Percentiles rank a stretch among this genome's conserved stretches.
Evolutionary conservation across 2,329 filamentous ascomycete species (phyloP).

Genomic region (Cadophora luteo-olivacea): DNA sequence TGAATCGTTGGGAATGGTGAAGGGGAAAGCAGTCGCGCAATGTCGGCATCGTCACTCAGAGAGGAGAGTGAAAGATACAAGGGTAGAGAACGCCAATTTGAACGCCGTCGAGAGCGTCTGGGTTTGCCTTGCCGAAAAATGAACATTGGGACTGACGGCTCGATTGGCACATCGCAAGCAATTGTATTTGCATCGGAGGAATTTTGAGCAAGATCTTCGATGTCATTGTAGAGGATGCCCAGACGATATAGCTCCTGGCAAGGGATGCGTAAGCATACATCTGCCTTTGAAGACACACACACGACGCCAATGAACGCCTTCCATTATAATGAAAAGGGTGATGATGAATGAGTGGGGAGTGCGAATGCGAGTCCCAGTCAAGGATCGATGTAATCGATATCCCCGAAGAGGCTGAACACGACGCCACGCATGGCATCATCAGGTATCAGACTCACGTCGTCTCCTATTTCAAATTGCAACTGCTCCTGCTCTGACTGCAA

Average conservation of each 20-base stretch:
- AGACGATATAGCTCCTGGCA: slow-evolving; percentile 37
- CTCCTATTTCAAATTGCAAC: slow-evolving; percentile 38
- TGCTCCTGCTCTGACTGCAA: slow-evolving; percentile 40
- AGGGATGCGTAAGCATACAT: slow-evolving; percentile 42
- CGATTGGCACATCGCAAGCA: slow-evolving; percentile 28
- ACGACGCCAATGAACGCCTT: slow-evolving; percentile 3
- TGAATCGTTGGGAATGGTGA: slow-evolving; percentile 32
- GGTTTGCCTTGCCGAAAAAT: slow-evolving; percentile 33
- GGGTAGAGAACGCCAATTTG: slow-evolving; percentile 29
- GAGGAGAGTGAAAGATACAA: slow-evolving; percentile 33
- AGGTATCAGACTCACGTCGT: slow-evolving; percentile 43
- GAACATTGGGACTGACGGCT: slow-evolving; percentile 33
- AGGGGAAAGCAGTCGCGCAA: slow-evolving; percentile 29
- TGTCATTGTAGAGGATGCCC: slow-evolving; percentile 36
- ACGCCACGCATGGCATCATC: slow-evolving; percentile 43
- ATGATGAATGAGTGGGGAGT: slow-evolving; percentile 24
- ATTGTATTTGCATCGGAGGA: slow-evolving; percentile 23
- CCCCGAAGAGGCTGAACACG: slow-evolving; percentile 43
- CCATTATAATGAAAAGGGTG: slow-evolving; percentile 25
- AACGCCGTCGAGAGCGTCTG: slow-evolving; percentile 31
- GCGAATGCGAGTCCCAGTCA: slow-evolving; percentile 26
- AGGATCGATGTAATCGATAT: slow-evolving; percentile 45
- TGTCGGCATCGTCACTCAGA: slow-evolving; percentile 34
- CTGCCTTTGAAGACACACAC: slow-evolving; percentile 24
- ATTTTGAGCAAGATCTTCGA: slow-evolving; percentile 28